A percentile compares a stretch with the other conserved stretches of the same genome.
Evolutionary conservation across 441 rosid species (phyloP).

Genomic region (Flueggea neowawraea): DNA sequence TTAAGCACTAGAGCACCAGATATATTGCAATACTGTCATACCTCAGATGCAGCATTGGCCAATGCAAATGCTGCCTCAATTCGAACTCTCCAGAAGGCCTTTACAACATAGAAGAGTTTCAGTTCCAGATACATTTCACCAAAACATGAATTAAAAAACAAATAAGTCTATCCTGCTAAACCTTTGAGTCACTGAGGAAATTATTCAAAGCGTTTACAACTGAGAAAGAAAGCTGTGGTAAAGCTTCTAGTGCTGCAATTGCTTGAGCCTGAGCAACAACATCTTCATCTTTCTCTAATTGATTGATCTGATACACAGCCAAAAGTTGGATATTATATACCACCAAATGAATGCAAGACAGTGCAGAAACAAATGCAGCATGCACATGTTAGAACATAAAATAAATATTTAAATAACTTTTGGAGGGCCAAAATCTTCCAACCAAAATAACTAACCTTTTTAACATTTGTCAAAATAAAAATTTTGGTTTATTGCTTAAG

Average conservation of each 20-base stretch:
- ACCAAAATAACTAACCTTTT: no score
- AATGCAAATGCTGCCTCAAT: constrained; percentile 96
- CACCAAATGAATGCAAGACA: background rate
- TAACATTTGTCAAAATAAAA: no score
- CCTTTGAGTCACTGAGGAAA: constrained; percentile 88
- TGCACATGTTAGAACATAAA: no score
- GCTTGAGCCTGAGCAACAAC: constrained; percentile 99
- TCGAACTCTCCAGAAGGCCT: constrained; percentile 99
- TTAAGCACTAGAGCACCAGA: background rate
- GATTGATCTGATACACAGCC: constrained; percentile 62
- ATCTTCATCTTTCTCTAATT: constrained; percentile 97
- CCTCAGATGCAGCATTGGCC: constrained; percentile 93
- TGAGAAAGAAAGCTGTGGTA: constrained; percentile 77
- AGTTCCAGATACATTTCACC: constrained; percentile 8
- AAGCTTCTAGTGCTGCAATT: constrained; percentile 64
- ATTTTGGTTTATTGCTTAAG: no score
- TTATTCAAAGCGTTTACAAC: constrained; percentile 79
- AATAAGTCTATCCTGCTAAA: constrained; percentile 17
- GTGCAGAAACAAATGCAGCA: background rate
- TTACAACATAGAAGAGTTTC: constrained; percentile 20
- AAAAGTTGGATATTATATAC: background rate
- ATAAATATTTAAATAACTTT: no score
- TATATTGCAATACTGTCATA: constrained; percentile 23
- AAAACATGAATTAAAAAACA: constrained; percentile 13
- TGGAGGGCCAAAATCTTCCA: no score